Evolutionary conservation across 106 monocot species (phyloP).

Genomic region (Dendrobium catenatum): DNA sequence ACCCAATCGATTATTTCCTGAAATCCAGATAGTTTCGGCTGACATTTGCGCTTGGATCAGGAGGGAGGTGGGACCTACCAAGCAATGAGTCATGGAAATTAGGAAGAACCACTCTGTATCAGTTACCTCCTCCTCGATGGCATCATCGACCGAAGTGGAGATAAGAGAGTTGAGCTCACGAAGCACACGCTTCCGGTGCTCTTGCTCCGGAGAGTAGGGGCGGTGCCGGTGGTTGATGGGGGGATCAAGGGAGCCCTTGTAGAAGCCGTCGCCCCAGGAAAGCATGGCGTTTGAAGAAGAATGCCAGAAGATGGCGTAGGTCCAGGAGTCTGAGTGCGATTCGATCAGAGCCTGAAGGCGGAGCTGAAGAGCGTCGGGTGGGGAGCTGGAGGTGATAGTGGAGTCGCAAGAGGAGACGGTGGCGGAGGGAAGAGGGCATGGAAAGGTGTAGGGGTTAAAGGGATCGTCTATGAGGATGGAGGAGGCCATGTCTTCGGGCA

Average conservation of each 20-base stretch:
- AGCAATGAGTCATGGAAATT: constrained; percentile 54
- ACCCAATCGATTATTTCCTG: constrained; percentile 19
- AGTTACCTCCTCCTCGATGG: constrained; percentile 47
- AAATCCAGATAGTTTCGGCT: constrained; percentile 22
- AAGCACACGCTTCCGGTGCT: constrained; percentile 38
- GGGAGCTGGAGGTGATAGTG: background rate
- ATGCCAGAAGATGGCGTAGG: constrained; percentile 70
- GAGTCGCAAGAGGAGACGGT: background rate
- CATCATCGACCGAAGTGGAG: constrained; percentile 28
- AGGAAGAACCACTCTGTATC: constrained; percentile 70
- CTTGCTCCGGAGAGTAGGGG: constrained; percentile 22
- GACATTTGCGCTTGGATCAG: constrained; percentile 35
- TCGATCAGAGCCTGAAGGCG: constrained; percentile 72
- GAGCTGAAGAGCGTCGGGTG: constrained; percentile 60
- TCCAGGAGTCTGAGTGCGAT: constrained; percentile 48
- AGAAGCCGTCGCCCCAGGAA: constrained; percentile 69
- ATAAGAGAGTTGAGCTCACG: constrained; percentile 38
- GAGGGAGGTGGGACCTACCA: constrained; percentile 27
- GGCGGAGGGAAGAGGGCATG: background rate
- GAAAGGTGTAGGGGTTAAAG: background rate
- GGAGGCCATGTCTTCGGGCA: background rate
- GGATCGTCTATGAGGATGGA: background rate
- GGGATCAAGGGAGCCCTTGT: constrained; percentile 26
- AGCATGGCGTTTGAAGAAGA: constrained; percentile 37
- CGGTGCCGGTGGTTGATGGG: background rate